phyloP scores from a whole-genome alignment of 371 early-diverging fungal species.

The Parasitella parasitica region DNA sequence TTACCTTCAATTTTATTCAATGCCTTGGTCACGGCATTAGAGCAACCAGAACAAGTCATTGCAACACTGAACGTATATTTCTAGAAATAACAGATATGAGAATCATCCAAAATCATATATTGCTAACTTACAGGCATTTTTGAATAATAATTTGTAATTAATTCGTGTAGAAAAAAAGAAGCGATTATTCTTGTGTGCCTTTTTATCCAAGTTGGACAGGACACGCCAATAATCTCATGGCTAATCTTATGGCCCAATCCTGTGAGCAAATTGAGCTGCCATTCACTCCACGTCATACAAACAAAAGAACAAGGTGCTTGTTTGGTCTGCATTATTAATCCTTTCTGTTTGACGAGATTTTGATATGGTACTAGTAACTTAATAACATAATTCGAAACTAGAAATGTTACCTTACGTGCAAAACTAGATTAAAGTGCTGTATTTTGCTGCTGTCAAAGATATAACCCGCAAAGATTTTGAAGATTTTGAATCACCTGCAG shows the following conservation, averaged over 20 bases:
- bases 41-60: conserved; percentile 86
- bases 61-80: conserved; percentile 75
- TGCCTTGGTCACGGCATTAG: conserved; percentile 74
- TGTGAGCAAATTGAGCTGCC: not conserved
- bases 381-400: not conserved
- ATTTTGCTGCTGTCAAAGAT: conserved; percentile 66
- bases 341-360: not conserved
- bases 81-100: conserved; percentile 8
- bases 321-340: not conserved
- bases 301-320: not conserved
- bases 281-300: not conserved
- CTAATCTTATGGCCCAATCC: not conserved
- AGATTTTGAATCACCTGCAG: conserved; percentile 31
- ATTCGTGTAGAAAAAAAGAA: conserved; percentile 1
- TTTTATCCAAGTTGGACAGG: not conserved
- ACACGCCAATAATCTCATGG: too few species aligned
- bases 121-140: conserved; percentile 21
- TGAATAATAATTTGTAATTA: not conserved
- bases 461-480: conserved; percentile 46
- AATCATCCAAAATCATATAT: not conserved
- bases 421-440: conserved; percentile 47
- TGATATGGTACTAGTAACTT: not conserved
- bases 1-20: conserved; percentile 62
- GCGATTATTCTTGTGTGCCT: not conserved
- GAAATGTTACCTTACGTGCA: not conserved